Evolutionary conservation across 1,284 basidiomycete genomes (phyloP), one percentile per base, ranked within the genome.

Genomic region (Leccinum fallax): DNA sequence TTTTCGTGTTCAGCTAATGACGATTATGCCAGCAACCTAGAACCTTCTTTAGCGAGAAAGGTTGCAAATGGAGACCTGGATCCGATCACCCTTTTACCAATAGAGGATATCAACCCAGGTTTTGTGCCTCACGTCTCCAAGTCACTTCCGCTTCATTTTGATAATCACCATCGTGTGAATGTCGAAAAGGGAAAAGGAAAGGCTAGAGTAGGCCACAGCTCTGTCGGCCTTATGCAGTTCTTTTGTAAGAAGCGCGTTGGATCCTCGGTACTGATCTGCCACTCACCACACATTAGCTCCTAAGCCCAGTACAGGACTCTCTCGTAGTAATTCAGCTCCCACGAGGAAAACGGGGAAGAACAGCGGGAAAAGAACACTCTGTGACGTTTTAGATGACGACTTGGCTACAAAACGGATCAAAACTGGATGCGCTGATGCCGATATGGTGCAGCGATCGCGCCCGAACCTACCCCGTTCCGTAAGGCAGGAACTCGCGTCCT

Each of bases 11-110:
- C 52, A 53, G 55, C 15, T 58, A 58, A 64, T 58, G 63, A 73
- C 46, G 48, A 61, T 53, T 54, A 59, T 49, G 61, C 40, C 68
- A 92, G 89, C 64, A 77, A 87, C 64, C 75, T 92, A 54, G 85
- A 86, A 51, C 77, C 84, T 57, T 71, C 74, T 36, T 65, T 90
- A 34, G 89, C 89, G 48, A 83, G 82, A 71, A 81, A 81, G 48
- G 80, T 98, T 46, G 94, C 94, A 0, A 66, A 76, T 28, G 96
- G 96, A 2, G 86, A 93, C 63, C 73, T 87, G 34, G 90, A 95
- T 75, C 96, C 96, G 3, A 85, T 90, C 57, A 88, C 88, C 9
- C 80, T 85, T 30, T 71, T 83, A 53, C 85, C 87, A 2, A 94
- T 97, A 80, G 77, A 83, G 43, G 94, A 97, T 71, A 90, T 92